Conservation (phyloP, 495 filamentous ascomycete genomes). For the Penicillium nucicola region DNA sequence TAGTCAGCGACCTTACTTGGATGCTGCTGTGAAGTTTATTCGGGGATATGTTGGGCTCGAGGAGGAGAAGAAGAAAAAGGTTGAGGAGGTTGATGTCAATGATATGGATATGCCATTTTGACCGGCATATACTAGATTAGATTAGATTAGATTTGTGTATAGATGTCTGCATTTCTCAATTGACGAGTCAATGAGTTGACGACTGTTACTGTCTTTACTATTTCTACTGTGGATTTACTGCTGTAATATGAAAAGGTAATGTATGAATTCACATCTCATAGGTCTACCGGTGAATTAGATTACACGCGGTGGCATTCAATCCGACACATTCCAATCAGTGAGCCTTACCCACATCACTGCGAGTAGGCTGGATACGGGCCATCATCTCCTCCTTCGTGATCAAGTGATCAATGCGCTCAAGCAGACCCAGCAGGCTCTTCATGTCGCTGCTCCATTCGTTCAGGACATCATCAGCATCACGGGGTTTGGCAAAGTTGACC, state of each 20-base stretch:
- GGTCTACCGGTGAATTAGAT: conserved; percentile 35
- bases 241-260: conserved; percentile 1
- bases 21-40: conserved; percentile 72
- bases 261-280: background rate
- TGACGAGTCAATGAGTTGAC: background rate
- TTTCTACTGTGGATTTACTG: background rate
- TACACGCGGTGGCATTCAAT: conserved; percentile 27
- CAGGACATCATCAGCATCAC: conserved; percentile 93
- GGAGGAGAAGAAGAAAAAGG: conserved; percentile 34
- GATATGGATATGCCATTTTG: conserved; percentile 70
- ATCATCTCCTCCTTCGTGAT: conserved; percentile 99
- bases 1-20: conserved; percentile 72
- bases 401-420: conserved; percentile 95
- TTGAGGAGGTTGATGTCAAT: conserved; percentile 50
- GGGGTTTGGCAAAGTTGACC: conserved; percentile 88
- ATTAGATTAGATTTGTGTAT: conserved; percentile 6
- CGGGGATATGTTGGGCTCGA: conserved; percentile 49
- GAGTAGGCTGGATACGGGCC: conserved; percentile 83
- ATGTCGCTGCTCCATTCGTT: conserved; percentile 99
- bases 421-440: conserved; percentile 88
- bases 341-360: conserved; percentile 51
- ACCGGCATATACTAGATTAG: conserved; percentile 3
- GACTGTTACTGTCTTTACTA: background rate
- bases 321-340: conserved; percentile 21
- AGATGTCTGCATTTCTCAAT: background rate